These are phyloP conservation scores for Ceratocystis colombiana DNA, from an alignment of 2,329 filamentous ascomycete genomes.

Conservation along the genomic window DNA sequence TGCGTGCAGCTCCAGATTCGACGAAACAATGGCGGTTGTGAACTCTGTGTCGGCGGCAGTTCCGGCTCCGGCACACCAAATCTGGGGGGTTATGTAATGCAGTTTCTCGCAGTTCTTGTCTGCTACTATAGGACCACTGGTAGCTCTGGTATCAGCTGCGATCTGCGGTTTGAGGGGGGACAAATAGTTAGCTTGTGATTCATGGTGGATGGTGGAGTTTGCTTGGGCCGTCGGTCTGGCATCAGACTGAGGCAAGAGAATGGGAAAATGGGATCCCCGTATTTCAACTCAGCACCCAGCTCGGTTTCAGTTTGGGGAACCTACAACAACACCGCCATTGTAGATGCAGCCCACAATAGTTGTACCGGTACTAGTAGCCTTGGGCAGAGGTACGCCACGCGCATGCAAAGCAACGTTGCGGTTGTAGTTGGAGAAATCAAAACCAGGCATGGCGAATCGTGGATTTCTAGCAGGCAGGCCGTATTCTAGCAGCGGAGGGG, in stretches of 20 bases:
- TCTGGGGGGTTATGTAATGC: conserved; percentile 96
- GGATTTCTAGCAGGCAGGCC: neutral
- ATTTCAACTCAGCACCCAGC: neutral
- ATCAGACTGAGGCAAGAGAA: conserved; percentile 2
- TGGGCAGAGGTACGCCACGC: conserved; percentile 84
- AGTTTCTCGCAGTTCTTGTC: conserved; percentile 99
- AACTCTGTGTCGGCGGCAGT: conserved; percentile 98
- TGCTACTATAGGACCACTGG: conserved; percentile 93
- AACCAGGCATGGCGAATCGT: conserved; percentile 70
- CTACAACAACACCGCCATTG: conserved; percentile 87
- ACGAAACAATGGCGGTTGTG: conserved; percentile 96
- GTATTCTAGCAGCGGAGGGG: neutral
- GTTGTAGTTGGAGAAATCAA: conserved; percentile 99
- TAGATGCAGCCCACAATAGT: conserved; percentile 97
- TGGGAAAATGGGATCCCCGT: too few relatives aligned
- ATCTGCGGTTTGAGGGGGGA: conserved; percentile 60
- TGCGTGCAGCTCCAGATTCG: conserved; percentile 93
- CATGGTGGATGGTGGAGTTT: neutral
- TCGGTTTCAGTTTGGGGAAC: conserved; percentile 32
- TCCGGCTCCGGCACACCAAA: conserved; percentile 97
- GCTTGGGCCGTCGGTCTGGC: neutral
- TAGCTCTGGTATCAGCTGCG: conserved; percentile 94
- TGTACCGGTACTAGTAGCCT: conserved; percentile 96
- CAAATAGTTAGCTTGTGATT: conserved; percentile 16
- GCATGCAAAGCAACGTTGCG: conserved; percentile 94